These are phyloP conservation scores for Candida tibetensis DNA, from an alignment of 805 yeast species.

Conservation along the genomic window DNA sequence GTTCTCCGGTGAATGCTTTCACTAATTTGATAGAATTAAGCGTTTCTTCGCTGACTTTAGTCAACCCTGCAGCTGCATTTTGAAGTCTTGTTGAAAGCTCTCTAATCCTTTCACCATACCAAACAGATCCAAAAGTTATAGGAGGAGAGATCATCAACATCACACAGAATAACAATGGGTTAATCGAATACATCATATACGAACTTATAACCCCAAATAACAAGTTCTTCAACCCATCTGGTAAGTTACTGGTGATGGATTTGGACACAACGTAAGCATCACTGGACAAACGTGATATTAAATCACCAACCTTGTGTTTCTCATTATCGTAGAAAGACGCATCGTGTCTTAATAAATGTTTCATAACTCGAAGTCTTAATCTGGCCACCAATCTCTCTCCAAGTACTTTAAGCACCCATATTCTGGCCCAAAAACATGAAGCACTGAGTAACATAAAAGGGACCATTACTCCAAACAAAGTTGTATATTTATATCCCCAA, in stretches of 20 bases:
- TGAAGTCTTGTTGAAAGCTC: constrained; percentile 40
- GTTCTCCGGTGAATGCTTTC: constrained; percentile 44
- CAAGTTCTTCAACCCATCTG: constrained; percentile 44
- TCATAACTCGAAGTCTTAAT: constrained; percentile 40
- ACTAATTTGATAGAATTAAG: constrained; percentile 41
- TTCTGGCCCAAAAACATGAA: constrained; percentile 46
- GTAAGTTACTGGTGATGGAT: constrained; percentile 41
- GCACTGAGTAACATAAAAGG: constrained; percentile 45
- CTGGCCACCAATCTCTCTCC: constrained; percentile 47
- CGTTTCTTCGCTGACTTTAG: constrained; percentile 44
- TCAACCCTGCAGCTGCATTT: constrained; percentile 44
- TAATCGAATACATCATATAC: constrained; percentile 44
- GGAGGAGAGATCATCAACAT: constrained; percentile 46
- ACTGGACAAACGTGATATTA: constrained; percentile 42
- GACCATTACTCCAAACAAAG: constrained; percentile 40
- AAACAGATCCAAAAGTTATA: constrained; percentile 43
- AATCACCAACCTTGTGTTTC: constrained; percentile 46
- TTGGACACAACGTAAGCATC: constrained; percentile 47
- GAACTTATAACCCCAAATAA: constrained; percentile 41
- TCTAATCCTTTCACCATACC: constrained; percentile 45
- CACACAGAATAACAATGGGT: constrained; percentile 41
- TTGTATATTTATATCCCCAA: constrained; percentile 45
- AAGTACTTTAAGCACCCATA: constrained; percentile 37
- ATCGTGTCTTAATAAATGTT: constrained; percentile 41
- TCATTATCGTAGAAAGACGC: constrained; percentile 41